Conservation (phyloP, 1,139 yeast genomes). For the Groenewaldozyma sp. region DNA sequence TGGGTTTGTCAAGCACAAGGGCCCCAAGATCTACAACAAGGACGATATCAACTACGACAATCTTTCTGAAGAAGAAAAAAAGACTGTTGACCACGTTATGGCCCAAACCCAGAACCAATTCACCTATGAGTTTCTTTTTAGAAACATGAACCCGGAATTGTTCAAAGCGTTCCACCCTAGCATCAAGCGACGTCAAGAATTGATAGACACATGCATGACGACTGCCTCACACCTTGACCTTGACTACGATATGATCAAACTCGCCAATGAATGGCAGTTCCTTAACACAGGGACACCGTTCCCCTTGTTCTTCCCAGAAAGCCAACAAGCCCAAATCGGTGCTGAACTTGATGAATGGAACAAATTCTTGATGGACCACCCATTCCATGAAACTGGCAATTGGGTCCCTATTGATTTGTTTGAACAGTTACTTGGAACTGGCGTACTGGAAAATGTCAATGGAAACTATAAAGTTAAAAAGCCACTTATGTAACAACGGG, state of each 20-base stretch:
- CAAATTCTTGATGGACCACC: slow-evolving; percentile 54
- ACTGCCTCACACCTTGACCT: slow-evolving; percentile 65
- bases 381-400: slow-evolving; percentile 86
- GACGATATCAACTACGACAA: slow-evolving; percentile 63
- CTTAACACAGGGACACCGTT: slow-evolving; percentile 28
- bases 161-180: slow-evolving; percentile 49
- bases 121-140: slow-evolving; percentile 72
- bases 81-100: slow-evolving; percentile 76
- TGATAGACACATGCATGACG: slow-evolving; percentile 43
- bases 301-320: slow-evolving; percentile 54
- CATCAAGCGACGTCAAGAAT: slow-evolving; percentile 31
- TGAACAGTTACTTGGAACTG: slow-evolving; percentile 55
- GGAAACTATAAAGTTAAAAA: slow-evolving; percentile 35
- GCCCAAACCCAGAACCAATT: slow-evolving; percentile 86
- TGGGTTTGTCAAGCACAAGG: slow-evolving; percentile 73
- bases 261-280: slow-evolving; percentile 47
- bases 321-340: slow-evolving; percentile 48
- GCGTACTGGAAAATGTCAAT: slow-evolving; percentile 44
- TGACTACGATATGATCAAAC: slow-evolving; percentile 65
- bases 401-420: slow-evolving; percentile 96
- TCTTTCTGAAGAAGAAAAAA: slow-evolving; percentile 62
- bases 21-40: slow-evolving; percentile 71
- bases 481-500: slow-evolving; percentile 16
- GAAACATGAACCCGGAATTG: slow-evolving; percentile 37
- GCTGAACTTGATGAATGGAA: slow-evolving; percentile 58